A percentile compares a stretch with the other conserved stretches of the same genome.
Evolutionary conservation across 2,329 filamentous ascomycete genomes (phyloP).

Genomic region (Sporothrix mexicana): DNA sequence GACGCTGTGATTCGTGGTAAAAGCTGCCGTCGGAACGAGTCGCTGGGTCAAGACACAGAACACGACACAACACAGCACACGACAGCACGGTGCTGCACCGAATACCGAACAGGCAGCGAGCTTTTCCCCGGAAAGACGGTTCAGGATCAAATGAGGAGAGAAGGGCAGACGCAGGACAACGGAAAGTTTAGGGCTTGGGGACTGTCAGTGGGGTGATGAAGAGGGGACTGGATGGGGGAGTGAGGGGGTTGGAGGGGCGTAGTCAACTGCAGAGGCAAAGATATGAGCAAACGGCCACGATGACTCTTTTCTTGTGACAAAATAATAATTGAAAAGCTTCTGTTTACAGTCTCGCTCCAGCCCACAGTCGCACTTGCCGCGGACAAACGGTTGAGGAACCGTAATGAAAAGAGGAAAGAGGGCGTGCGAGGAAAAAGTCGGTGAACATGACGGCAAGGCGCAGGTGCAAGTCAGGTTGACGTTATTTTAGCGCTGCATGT

Average conservation of each 20-base stretch:
- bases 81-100: background rate
- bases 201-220: background rate
- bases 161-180: background rate
- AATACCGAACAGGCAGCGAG: conserved; percentile 12
- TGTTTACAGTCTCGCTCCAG: conserved; percentile 3
- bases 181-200: background rate
- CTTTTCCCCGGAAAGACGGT: background rate
- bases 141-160: background rate
- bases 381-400: background rate
- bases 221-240: background rate
- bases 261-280: background rate
- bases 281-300: background rate
- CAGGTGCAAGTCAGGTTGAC: conserved; percentile 15
- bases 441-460: conserved; percentile 18
- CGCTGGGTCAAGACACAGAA: background rate
- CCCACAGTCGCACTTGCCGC: conserved; percentile 6
- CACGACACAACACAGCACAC: background rate
- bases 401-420: background rate
- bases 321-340: background rate
- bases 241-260: background rate
- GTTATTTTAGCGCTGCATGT: conserved; percentile 28
- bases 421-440: conserved; percentile 23
- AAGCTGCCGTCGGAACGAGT: conserved; percentile 1
- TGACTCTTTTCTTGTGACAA: background rate
- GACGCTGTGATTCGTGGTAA: conserved; percentile 11